Base-by-base conservation (phyloP, 371 early-diverging fungal species). In the Mortierella sp. region DNA sequence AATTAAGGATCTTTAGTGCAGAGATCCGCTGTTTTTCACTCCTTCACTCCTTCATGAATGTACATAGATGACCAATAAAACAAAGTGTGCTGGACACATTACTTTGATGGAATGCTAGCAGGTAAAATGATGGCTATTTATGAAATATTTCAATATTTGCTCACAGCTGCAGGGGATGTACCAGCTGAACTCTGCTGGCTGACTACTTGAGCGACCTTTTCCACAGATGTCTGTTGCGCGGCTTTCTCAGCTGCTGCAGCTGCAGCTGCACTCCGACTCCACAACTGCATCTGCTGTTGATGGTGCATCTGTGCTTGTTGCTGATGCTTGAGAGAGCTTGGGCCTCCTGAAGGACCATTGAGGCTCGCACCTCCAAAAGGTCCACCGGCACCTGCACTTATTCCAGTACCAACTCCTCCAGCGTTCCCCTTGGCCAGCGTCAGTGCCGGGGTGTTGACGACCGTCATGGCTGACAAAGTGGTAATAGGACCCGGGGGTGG, bases 231-330 rank as follows among this genome's bases (percentile, higher is more conserved):
- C 50, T 12, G 53, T 43, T 0, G 67, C 49, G 68, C 68, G 0
- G 67, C 53, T 5, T 53, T 56, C 4, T 52, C 57, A 28, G 56
- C 49, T 9, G 57, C 50, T 8, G 65, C 60, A 1, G 59, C 72
- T 6, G 53, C 66, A 1, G 56, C 69, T 9, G 76, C 76, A 44
- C 64, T 68, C 1, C 76, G 64, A 30, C 76, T 75, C 70, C 69
- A 69, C 4, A 75, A 43, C 26, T 75, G 76, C 70, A 64, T 75
- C 31, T 75, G 76, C 34, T 75, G 76, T 30, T 75, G 76, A 19
- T 75, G 76, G 30, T 75, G 76, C 70, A 64, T 63, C 53, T 75
- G 76, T 3, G 70, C 65, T 46, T 75, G 76, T 37, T 75, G 76
- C 44, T 75, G 76, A 31, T 75, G 76, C 31, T 47, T 63, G 42